These are phyloP conservation scores for Coffea eugenioides DNA, from an alignment of 257 asterid genomes.

Conservation along the genomic window DNA sequence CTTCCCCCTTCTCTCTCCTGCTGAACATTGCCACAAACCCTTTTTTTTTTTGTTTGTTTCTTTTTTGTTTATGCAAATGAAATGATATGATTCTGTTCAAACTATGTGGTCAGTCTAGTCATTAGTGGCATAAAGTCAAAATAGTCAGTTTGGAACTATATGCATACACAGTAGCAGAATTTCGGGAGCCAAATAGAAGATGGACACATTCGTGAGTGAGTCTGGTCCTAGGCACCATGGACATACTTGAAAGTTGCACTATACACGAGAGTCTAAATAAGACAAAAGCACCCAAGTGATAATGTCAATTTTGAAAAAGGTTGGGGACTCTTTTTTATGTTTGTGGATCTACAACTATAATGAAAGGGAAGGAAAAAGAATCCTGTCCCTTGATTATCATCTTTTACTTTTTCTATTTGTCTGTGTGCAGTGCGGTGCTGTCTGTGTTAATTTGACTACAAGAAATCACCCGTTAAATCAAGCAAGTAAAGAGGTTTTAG, in stretches of 20 bases:
- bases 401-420: neutral
- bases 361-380: neutral
- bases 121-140: neutral
- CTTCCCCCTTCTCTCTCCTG: too few relatives aligned
- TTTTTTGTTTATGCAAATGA: too few relatives aligned
- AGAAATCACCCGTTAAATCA: too few relatives aligned
- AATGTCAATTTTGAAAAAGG: neutral
- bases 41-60: too few relatives aligned
- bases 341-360: constrained; percentile 7
- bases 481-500: neutral
- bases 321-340: neutral
- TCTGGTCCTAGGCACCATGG: neutral
- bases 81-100: neutral
- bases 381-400: neutral
- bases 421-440: too few relatives aligned
- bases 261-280: neutral
- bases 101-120: neutral
- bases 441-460: too few relatives aligned
- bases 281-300: neutral
- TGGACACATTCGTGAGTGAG: neutral
- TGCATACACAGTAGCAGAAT: neutral
- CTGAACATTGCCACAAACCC: too few relatives aligned
- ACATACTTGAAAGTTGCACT: neutral
- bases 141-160: neutral
- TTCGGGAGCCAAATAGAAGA: neutral